Base-by-base conservation (phyloP, 2,329 filamentous ascomycete genomes). In the Cercospora zeina region DNA sequence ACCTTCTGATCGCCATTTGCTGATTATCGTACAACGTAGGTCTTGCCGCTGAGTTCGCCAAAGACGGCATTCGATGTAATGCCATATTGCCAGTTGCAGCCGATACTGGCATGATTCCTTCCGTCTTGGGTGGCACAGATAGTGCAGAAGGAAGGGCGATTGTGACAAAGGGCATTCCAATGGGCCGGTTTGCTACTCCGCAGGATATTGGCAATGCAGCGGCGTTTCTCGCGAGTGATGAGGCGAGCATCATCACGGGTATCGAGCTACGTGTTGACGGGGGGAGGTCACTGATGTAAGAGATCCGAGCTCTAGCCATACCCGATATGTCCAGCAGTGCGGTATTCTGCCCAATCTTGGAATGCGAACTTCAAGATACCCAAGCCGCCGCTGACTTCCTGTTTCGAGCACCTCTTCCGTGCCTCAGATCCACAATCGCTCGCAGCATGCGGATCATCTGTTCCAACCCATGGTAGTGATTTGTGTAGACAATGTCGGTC, bases 201-300 rank as follows among this genome's bases (percentile, higher is more conserved):
- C 57, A 62, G 60, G 71, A 72, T 58, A 60, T 72, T 24, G 70
- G 62, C 9, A 67, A 65, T 62, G 71, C 71, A 42, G 71, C 67
- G 30, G 58, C 39, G 21, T 71, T 67, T 34, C 62, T 72, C 57
- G 71, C 71, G 34, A 70, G 71, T 57, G 70, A 72, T n/a, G 68
- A 73, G 63, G 68, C 68, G 24, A 61, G 62, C 7, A 67, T 71
- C 49, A 65, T 72, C 27, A 70, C 69, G 24, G 71, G 71, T 2
- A 62, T 69, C 19, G 70, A 70, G 59, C 57, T 72, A 45, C 65
- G 67, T 13, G 70, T 72, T 49, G 70, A 72, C 63, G 71, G 71
- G 14, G 73, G 72, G 42, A 65, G 72, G 56, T 33, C 63, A 5
- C 56, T 74, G 65, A 67, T 61, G 62, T 69, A 50, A 55, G 24